Evolutionary conservation across 2,329 filamentous ascomycete species (phyloP), one percentile per base, ranked within the genome.

Genomic region (Daldinia sp.): DNA sequence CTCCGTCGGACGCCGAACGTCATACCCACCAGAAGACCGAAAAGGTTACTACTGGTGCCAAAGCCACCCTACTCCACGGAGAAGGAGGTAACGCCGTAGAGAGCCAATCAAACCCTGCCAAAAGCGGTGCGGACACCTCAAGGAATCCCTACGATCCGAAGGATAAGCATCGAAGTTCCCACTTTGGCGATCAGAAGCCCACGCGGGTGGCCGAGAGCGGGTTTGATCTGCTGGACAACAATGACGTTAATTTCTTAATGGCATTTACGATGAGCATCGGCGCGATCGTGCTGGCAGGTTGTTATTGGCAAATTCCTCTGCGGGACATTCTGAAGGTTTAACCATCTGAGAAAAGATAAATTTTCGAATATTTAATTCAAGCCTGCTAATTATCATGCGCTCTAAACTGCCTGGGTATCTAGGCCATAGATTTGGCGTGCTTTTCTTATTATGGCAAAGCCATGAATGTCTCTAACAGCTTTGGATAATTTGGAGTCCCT

Each of bases 241-340:
- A 99, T 76, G 91, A 92, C 56, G 93, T 99, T 71, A 99, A 99
- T 76, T 87, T 97, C 60, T 76, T 94, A 58, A 98, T 97, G 94
- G 94, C 94, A 0, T 83, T 87, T 11, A 82, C 83, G 3, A 94
- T 96, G 86, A 97, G 92, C 74, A 68, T 93, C 15, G 86, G 89
- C 3, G 91, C 89, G 3, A 96, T 98, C 87, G 81, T 79, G 0
- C 77, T 86, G 30, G 87, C 85, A 27, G 78, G 82, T 43, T 87
- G 83, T 84, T 82, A 84, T 62, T 90, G 87, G 87, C 81, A 77
- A 3, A 72, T 88, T 21, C 82, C 86, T 5, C 72, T 87, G 11
- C 70, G 77, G 56, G 80, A 74, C 55, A 77, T 85, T 23, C 66
- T 80, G 67, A 68, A 70, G 56, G 67, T 71, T 48, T 78, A 69